Base-by-base conservation (phyloP, 2,329 filamentous ascomycete genomes). In the Colletotrichum trifolii region DNA sequence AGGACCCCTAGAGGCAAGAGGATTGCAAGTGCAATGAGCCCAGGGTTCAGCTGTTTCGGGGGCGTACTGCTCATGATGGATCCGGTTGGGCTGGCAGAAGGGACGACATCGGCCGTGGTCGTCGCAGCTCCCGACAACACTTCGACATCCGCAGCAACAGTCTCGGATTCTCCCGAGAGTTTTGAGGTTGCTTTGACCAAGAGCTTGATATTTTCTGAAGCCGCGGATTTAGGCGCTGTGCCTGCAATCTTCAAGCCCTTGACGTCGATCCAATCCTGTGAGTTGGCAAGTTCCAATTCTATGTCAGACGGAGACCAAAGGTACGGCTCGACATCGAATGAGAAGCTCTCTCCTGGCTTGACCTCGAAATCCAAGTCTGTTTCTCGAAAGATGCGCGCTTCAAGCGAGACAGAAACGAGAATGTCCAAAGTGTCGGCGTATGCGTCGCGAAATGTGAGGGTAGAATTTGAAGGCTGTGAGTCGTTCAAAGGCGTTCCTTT, bases 401-500 rank as follows among this genome's bases (percentile, higher is more conserved):
- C 73, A 4, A 81, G 70, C 36, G 76, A 76, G 15, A 80, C 65
- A 13, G 75, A 72, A 40, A 90, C 75, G 13, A 85, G 81, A 3
- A 88, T 82, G 45, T 81, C 83, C 5, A 91, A 86, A 12, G 77
- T 78, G 71, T 92, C 86, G 12, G 86, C 84, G 68, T 85, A 87
- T 11, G 77, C 75, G 72, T 92, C 90, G 11, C 77, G 82, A 9
- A 88, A 88, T 11, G 79, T 82, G 40, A 93, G 78, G 1, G 83
- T 87, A 50, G 95, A 83, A 69, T 90, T 90, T 35, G 85, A 81
- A 4, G 88, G 86, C 53, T 81, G 79, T 4, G 87, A 85, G 54
- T 81, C 79, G n/a, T 80, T 72, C 0, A 89, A 87, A 3, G 91
- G 87, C 2, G 79, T 90, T 2, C 93, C 94, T 38, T 78, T 82